Evolutionary conservation across 768 basidiomycete species (phyloP).

Genomic region (Phaffia tasmanica): DNA sequence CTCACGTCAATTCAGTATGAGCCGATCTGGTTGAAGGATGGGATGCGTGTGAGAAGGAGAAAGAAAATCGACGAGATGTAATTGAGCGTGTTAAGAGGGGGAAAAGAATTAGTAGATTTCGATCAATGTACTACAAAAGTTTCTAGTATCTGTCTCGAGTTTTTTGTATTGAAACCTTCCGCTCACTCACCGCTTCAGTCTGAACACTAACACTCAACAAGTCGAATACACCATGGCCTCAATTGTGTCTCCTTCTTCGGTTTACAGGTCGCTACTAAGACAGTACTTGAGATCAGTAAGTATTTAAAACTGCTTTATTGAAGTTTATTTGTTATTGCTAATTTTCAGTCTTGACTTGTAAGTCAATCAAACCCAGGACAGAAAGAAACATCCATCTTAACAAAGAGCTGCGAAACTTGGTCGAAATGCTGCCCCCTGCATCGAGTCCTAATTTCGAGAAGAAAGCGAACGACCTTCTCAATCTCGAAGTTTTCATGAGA

Average conservation of each 20-base stretch:
- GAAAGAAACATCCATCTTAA: constrained; percentile 10
- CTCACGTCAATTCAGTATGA: no score
- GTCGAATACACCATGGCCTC: no score
- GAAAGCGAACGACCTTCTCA: constrained; percentile 9
- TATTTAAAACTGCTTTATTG: not conserved
- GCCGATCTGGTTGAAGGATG: no score
- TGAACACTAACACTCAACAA: no score
- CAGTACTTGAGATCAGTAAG: constrained; percentile 21
- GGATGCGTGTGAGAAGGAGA: no score
- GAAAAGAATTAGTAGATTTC: no score
- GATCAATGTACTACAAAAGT: no score
- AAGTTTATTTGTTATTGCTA: not conserved
- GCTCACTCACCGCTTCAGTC: no score
- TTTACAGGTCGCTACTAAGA: constrained; percentile 23
- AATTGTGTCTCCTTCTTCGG: not conserved
- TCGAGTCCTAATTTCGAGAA: not conserved
- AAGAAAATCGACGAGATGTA: no score
- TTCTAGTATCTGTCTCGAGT: no score
- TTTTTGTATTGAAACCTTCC: no score
- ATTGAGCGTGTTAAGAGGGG: no score
- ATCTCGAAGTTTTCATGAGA: constrained; percentile 50
- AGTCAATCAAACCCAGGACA: constrained; percentile 21
- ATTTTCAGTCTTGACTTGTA: not conserved
- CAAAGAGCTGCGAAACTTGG: constrained; percentile 15
- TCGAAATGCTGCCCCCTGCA: not conserved